Conservation (phyloP, 345 rosid species). For the Salix dunnii region DNA sequence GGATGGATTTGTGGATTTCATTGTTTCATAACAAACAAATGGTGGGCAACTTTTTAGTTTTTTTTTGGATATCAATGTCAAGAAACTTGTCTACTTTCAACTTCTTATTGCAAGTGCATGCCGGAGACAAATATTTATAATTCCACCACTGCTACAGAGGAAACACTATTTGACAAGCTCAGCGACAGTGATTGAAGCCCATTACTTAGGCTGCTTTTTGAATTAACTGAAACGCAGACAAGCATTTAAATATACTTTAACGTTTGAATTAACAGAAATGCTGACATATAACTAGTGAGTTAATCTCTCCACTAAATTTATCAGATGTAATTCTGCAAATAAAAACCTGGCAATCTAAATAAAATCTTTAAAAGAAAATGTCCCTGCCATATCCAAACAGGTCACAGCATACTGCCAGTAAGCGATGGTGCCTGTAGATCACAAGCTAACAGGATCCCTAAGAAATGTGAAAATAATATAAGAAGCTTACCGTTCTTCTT, state of each 20-base stretch:
- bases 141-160: too few relatives aligned
- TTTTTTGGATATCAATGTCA: too few relatives aligned
- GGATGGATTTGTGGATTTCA: too few relatives aligned
- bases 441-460: constrained; percentile 12
- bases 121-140: too few relatives aligned
- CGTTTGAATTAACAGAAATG: not conserved
- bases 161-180: too few relatives aligned
- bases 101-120: too few relatives aligned
- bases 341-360: constrained; percentile 5
- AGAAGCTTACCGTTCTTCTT: constrained; percentile 6
- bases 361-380: constrained; percentile 61
- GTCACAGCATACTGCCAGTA: constrained; percentile 89
- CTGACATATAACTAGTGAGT: too few relatives aligned
- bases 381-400: constrained; percentile 63
- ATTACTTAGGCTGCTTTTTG: too few relatives aligned
- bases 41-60: too few relatives aligned
- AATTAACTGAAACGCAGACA: not conserved
- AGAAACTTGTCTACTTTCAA: too few relatives aligned
- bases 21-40: too few relatives aligned
- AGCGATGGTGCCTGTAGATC: constrained; percentile 63
- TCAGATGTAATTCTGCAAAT: not conserved
- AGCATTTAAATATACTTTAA: not conserved
- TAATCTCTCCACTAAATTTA: not conserved
- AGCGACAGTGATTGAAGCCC: too few relatives aligned
- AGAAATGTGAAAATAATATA: not conserved